Base-by-base conservation (phyloP, 306 rosid species). In the Vigna reflexopilosa region DNA sequence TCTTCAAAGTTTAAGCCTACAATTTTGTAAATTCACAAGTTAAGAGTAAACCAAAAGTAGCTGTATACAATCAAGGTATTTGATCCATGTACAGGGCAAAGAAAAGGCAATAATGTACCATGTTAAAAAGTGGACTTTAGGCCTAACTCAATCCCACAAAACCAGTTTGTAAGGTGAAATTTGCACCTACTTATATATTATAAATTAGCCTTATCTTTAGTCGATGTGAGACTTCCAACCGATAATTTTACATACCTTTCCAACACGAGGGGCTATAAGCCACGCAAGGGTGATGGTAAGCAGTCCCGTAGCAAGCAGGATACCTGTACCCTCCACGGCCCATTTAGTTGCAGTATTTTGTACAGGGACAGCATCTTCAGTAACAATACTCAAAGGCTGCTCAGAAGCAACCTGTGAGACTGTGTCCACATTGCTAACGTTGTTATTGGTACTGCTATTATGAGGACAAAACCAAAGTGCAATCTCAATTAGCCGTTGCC, bases 201-300 rank as follows among this genome's bases (percentile, higher is more conserved):
- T 20, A 20, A 20, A 20, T 20, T 20, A 20, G 1, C 1, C 1
- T 20, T 20, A 20, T 20, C 22, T 20, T 20, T 20, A 20, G 22
- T 20, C 1, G 22, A 20, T 20, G 22, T 20, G 22, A 20, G 22
- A 20, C 22, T 20, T 20, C 1, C 22, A 20, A 0, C 22, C 0
- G 1, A 20, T 20, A 20, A 80, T 51, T 16, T 40, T 63, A 64
- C 82, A 61, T 82, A 95, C 98, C 98, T 95, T 91, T 68, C 97
- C 98, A 73, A 95, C 96, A 22, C 88, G 98, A 79, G 98, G 98
- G 83, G 98, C 98, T 79, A 95, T 89, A 71, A 92, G 92, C 96
- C 98, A 95, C 14, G 90, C 98, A 73, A 95, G 89, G 77, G 96
- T 90, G 73, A 93, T 90, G 56, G 98, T 95, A 76, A 95, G 99